A percentile compares a stretch with the other conserved stretches of the same genome.
Evolutionary conservation across 768 basidiomycete species (phyloP).

Genomic region (Suillus sp.): DNA sequence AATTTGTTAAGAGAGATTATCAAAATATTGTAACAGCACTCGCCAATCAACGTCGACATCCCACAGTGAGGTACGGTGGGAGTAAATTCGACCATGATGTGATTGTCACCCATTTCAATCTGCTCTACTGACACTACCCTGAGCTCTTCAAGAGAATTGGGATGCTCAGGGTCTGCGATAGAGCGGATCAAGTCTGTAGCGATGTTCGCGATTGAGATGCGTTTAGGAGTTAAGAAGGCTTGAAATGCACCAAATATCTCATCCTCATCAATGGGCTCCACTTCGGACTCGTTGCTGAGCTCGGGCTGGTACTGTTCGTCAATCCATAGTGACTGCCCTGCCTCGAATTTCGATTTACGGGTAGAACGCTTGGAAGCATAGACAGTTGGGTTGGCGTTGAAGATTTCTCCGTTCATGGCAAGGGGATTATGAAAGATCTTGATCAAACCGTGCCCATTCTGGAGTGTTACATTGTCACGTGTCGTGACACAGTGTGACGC

Average conservation of each 20-base stretch:
- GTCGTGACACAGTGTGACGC: slow-evolving; percentile 25
- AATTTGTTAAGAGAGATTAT: not conserved
- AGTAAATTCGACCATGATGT: slow-evolving; percentile 88
- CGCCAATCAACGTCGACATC: slow-evolving; percentile 95
- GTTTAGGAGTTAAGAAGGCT: not conserved
- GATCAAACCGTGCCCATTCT: not conserved
- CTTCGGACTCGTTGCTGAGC: slow-evolving; percentile 39
- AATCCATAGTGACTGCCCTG: slow-evolving; percentile 63
- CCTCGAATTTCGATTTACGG: slow-evolving; percentile 43
- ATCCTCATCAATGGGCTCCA: slow-evolving; percentile 81
- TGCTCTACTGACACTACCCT: slow-evolving; percentile 93
- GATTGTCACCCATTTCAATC: slow-evolving; percentile 63
- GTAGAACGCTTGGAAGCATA: slow-evolving; percentile 55
- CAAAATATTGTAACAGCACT: slow-evolving; percentile 22
- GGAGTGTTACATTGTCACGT: slow-evolving; percentile 29
- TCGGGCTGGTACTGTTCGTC: slow-evolving; percentile 46
- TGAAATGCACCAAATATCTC: slow-evolving; percentile 81
- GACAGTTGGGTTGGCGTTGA: slow-evolving; percentile 91
- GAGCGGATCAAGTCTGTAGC: slow-evolving; percentile 81
- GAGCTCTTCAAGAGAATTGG: slow-evolving; percentile 90
- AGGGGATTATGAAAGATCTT: slow-evolving; percentile 16
- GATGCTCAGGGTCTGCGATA: slow-evolving; percentile 95
- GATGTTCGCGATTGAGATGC: slow-evolving; percentile 12
- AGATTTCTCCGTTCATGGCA: slow-evolving; percentile 58
- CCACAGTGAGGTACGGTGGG: slow-evolving; percentile 98